Evolutionary conservation across 192 early-diverging fungal genomes (phyloP).

Genomic region (Kickxella alabastrina): DNA sequence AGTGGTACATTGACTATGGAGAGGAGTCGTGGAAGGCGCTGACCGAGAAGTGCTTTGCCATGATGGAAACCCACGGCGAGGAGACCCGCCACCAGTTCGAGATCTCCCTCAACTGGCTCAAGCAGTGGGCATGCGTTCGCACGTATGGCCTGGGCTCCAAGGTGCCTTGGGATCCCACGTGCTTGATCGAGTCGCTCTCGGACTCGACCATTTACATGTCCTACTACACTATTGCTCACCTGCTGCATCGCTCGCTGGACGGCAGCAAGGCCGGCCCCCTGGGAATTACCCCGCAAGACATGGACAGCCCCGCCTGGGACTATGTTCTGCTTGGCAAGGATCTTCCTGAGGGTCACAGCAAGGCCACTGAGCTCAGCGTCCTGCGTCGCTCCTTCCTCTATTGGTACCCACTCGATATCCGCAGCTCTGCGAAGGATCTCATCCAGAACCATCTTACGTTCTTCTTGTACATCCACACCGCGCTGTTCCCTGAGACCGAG

Average conservation of each 20-base stretch:
- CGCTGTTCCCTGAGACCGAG: conserved; percentile 84
- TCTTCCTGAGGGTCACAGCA: conserved; percentile 52
- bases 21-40: conserved; percentile 77
- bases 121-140: conserved; percentile 95
- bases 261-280: conserved; percentile 73
- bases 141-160: conserved; percentile 88
- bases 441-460: conserved; percentile 98
- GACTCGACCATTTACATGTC: conserved; percentile 99
- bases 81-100: conserved; percentile 87
- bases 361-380: conserved; percentile 63
- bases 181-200: conserved; percentile 91
- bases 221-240: conserved; percentile 95
- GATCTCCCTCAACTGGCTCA: conserved; percentile 85
- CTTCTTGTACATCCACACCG: conserved; percentile 93
- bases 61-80: conserved; percentile 74
- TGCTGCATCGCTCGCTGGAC: conserved; percentile 84
- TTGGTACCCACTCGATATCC: conserved; percentile 97
- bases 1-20: conserved; percentile 99
- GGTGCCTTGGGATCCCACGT: conserved; percentile 90
- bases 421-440: conserved; percentile 94
- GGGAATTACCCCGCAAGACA: conserved; percentile 74
- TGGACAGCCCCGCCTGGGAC: conserved; percentile 91
- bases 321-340: conserved; percentile 77
- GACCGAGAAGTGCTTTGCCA: conserved; percentile 70
- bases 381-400: conserved; percentile 91